Conservation (phyloP, 345 rosid species). For the Citropsis articulata region DNA sequence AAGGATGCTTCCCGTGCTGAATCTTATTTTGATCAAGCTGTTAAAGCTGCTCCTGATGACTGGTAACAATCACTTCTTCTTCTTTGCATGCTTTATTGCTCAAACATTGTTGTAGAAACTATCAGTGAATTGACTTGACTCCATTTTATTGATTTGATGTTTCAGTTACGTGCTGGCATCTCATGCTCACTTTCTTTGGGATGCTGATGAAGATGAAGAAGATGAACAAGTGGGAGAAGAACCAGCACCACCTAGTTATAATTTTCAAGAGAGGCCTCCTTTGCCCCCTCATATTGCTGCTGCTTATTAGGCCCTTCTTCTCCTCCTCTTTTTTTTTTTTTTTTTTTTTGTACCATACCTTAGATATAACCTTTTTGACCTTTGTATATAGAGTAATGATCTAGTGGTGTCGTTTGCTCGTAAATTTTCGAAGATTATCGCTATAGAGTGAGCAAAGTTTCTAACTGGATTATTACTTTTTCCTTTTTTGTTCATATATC, state of each 20-base stretch:
- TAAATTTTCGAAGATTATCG: no score
- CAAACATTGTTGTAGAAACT: not conserved
- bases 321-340: not conserved
- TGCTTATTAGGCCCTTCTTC: slow-evolving; percentile 38
- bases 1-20: slow-evolving; percentile 76
- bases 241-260: slow-evolving; percentile 16
- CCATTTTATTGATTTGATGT: slow-evolving; percentile 17
- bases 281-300: slow-evolving; percentile 48
- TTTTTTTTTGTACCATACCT: slow-evolving; percentile 18
- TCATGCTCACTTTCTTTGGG: slow-evolving; percentile 88
- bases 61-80: slow-evolving; percentile 42
- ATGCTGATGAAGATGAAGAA: slow-evolving; percentile 71
- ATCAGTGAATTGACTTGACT: not conserved
- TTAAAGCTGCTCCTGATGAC: slow-evolving; percentile 75
- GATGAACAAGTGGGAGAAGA: slow-evolving; percentile 27
- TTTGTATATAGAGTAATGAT: slow-evolving; percentile 21
- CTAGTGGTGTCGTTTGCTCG: not conserved
- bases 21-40: slow-evolving; percentile 72
- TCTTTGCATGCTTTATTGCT: not conserved
- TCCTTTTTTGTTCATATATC: not conserved
- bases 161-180: slow-evolving; percentile 86
- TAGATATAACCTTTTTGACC: slow-evolving; percentile 34
- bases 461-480: not conserved
- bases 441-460: not conserved
- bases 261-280: slow-evolving; percentile 36